Conservation (phyloP, 2,329 filamentous ascomycete genomes). For the Raffaelea albimanens region DNA sequence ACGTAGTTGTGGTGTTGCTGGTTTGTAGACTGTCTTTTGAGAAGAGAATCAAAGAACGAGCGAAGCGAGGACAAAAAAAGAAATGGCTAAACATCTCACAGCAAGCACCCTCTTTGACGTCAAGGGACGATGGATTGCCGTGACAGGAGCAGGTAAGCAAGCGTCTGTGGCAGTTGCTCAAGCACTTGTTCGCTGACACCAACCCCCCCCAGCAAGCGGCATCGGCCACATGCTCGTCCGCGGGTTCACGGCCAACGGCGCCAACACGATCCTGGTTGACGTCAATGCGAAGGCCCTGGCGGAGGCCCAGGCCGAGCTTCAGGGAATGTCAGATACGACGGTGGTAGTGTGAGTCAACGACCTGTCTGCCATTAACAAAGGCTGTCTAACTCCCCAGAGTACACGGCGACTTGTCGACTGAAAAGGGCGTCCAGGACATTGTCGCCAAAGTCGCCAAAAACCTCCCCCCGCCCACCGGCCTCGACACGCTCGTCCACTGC, state of each 20-base stretch:
- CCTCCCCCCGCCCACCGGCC: not conserved
- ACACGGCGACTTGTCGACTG: constrained; percentile 8
- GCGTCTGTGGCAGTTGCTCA: not conserved
- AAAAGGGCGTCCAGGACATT: constrained; percentile 7
- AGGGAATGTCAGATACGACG: not conserved
- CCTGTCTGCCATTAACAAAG: no score
- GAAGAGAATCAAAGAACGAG: not conserved
- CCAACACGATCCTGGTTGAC: constrained; percentile 11
- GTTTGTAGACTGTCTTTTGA: no score
- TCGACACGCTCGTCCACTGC: constrained; percentile 4
- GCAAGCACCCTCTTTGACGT: constrained; percentile 1
- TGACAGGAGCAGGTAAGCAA: constrained; percentile 14
- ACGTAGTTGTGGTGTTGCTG: no score
- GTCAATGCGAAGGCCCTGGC: constrained; percentile 10
- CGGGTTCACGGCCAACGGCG: constrained; percentile 13
- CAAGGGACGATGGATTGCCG: not conserved
- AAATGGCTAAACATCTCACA: not conserved
- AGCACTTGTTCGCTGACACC: not conserved
- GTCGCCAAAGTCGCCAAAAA: not conserved
- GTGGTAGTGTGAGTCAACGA: no score
- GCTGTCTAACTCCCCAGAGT: constrained; percentile 1
- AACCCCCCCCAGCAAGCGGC: constrained; percentile 5
- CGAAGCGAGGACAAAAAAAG: not conserved
- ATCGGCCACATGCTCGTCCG: constrained; percentile 14
- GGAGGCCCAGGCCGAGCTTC: constrained; percentile 1